phyloP scores from a whole-genome alignment of 768 basidiomycete species.

The Boletus edulis region DNA sequence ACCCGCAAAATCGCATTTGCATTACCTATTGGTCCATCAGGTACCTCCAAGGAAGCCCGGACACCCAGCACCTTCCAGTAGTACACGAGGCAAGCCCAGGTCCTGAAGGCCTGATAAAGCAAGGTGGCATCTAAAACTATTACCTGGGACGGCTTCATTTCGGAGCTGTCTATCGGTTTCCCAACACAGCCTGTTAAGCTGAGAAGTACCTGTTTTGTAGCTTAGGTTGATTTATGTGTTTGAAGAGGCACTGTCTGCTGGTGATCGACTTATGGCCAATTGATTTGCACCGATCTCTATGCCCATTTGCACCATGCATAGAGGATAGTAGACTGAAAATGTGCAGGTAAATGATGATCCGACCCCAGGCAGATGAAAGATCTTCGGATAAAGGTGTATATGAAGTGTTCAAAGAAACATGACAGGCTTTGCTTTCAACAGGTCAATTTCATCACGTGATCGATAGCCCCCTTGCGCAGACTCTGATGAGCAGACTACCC shows the following conservation, averaged over 20 bases:
- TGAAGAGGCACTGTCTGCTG: background rate
- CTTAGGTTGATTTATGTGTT: slow-evolving; percentile 3
- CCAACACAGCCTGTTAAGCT: background rate
- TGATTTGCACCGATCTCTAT: slow-evolving; percentile 5
- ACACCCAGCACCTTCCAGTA: slow-evolving; percentile 3
- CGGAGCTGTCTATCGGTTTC: background rate
- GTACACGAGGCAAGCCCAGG: slow-evolving; percentile 17
- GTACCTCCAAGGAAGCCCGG: slow-evolving; percentile 22
- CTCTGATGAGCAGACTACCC: slow-evolving; percentile 24
- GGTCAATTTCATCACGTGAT: slow-evolving; percentile 10
- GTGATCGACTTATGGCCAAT: slow-evolving; percentile 1
- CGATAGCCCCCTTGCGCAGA: background rate
- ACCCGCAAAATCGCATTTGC: background rate
- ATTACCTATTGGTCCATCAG: slow-evolving; percentile 15
- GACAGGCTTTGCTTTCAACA: too few species aligned
- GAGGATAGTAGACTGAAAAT: background rate
- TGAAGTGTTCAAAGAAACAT: too few species aligned
- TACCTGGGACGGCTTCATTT: slow-evolving; percentile 11
- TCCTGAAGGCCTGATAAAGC: slow-evolving; percentile 10
- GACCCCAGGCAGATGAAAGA: background rate
- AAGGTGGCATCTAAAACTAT: background rate
- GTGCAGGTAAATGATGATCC: background rate
- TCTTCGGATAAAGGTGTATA: background rate
- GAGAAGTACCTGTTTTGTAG: slow-evolving; percentile 3
- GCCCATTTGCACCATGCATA: background rate